Evolutionary conservation across 1,139 yeast species (phyloP).

Genomic region (Yamadazyma trypodendri): DNA sequence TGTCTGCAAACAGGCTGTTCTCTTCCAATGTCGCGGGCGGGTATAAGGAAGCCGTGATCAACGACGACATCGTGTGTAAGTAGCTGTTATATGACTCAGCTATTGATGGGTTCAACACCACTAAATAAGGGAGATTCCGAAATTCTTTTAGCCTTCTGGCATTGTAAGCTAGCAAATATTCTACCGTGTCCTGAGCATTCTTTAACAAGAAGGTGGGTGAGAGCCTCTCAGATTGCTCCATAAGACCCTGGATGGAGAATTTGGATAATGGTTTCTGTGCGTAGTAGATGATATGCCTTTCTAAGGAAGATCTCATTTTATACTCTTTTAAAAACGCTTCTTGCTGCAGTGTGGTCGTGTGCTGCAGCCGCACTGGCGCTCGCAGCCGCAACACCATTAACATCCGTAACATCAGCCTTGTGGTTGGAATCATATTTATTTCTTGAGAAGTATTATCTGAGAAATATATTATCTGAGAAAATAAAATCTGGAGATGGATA

Average conservation of each 20-base stretch:
- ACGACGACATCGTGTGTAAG: slow-evolving; percentile 63
- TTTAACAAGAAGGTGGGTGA: slow-evolving; percentile 33
- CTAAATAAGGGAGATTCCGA: slow-evolving; percentile 75
- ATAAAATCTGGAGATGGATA: neutral
- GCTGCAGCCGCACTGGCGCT: neutral
- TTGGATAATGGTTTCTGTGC: slow-evolving; percentile 47
- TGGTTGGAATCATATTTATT: no score
- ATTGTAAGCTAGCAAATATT: slow-evolving; percentile 42
- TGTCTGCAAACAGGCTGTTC: slow-evolving; percentile 47
- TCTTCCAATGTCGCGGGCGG: slow-evolving; percentile 50
- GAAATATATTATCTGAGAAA: neutral
- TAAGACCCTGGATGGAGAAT: slow-evolving; percentile 46
- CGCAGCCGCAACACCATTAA: no score
- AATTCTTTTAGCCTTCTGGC: slow-evolving; percentile 67
- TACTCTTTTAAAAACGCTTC: slow-evolving; percentile 42
- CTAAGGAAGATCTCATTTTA: slow-evolving; percentile 50
- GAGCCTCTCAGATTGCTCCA: slow-evolving; percentile 39
- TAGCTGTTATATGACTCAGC: slow-evolving; percentile 78
- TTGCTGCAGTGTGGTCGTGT: slow-evolving; percentile 21
- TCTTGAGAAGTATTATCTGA: neutral
- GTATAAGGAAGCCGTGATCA: slow-evolving; percentile 44
- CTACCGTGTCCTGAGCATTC: slow-evolving; percentile 44
- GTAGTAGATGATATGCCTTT: slow-evolving; percentile 50
- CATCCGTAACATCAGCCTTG: no score
- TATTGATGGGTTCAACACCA: slow-evolving; percentile 83